Conservation (phyloP, 2,329 filamentous ascomycete genomes). For the Ceratocystis huliohia region DNA sequence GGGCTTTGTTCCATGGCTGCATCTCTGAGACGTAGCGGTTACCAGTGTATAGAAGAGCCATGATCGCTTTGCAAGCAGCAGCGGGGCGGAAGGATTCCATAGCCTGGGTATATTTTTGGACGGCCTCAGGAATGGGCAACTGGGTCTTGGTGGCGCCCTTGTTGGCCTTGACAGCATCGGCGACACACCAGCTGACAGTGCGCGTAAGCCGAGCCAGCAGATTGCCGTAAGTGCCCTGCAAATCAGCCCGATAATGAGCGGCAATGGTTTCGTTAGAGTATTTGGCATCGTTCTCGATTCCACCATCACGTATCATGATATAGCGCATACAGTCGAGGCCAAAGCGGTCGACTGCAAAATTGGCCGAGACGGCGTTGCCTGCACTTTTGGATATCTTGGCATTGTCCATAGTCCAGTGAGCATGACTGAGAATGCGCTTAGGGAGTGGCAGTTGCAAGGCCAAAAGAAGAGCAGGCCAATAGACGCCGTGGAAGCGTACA, state of each 20-base stretch:
- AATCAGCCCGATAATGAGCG: conserved; percentile 62
- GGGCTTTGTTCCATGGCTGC: conserved; percentile 52
- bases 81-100: conserved; percentile 20
- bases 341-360: conserved; percentile 80
- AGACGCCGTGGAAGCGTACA: conserved; percentile 87
- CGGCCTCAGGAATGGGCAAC: conserved; percentile 18
- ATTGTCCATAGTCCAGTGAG: conserved; percentile 85
- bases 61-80: conserved; percentile 17
- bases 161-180: conserved; percentile 37
- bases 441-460: conserved; percentile 70
- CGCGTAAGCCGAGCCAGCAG: conserved; percentile 58
- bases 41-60: conserved; percentile 23
- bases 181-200: conserved; percentile 56
- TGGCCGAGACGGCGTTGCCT: conserved; percentile 90
- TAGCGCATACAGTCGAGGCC: conserved; percentile 79
- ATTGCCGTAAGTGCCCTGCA: conserved; percentile 72
- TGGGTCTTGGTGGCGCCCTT: not conserved
- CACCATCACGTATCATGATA: conserved; percentile 72
- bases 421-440: conserved; percentile 71
- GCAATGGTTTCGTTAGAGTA: conserved; percentile 73
- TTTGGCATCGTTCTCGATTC: conserved; percentile 62
- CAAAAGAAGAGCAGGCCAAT: conserved; percentile 95
- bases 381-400: conserved; percentile 95
- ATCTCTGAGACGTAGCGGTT: conserved; percentile 43
- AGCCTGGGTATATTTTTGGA: conserved; percentile 15